phyloP scores from a whole-genome alignment of 768 basidiomycete genomes.

The Boletus rubescentipes region DNA sequence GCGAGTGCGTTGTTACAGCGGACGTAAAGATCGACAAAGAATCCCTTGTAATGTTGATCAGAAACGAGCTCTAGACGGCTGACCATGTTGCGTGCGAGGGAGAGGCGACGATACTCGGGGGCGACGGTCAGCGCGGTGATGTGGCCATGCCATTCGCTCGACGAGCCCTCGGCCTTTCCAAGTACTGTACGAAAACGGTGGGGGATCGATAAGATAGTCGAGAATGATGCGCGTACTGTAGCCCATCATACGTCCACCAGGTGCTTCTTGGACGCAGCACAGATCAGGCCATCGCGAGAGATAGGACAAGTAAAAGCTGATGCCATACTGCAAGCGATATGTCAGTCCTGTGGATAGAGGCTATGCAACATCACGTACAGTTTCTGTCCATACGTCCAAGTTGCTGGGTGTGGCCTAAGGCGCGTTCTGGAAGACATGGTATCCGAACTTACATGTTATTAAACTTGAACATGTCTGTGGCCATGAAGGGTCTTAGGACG shows the following conservation, averaged over 20 bases:
- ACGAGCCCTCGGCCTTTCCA: conserved; percentile 85
- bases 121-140: conserved; percentile 95
- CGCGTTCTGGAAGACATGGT: background rate
- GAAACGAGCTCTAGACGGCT: conserved; percentile 81
- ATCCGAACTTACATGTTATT: conserved; percentile 72
- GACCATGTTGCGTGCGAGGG: conserved; percentile 87
- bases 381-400: conserved; percentile 96
- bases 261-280: conserved; percentile 79
- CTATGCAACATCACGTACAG: conserved; percentile 49
- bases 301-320: conserved; percentile 86
- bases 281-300: conserved; percentile 91
- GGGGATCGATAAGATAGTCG: conserved; percentile 5
- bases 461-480: conserved; percentile 89
- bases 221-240: conserved; percentile 62
- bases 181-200: conserved; percentile 56
- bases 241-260: conserved; percentile 84
- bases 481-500: conserved; percentile 80
- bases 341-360: conserved; percentile 1
- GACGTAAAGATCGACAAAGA: conserved; percentile 96
- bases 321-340: conserved; percentile 61
- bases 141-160: conserved; percentile 86
- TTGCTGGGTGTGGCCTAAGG: conserved; percentile 53
- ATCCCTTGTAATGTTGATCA: conserved; percentile 75
- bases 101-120: conserved; percentile 87
- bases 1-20: conserved; percentile 84